Conservation (phyloP, 352 stramenopile species). For the Pythium insidiosum region DNA sequence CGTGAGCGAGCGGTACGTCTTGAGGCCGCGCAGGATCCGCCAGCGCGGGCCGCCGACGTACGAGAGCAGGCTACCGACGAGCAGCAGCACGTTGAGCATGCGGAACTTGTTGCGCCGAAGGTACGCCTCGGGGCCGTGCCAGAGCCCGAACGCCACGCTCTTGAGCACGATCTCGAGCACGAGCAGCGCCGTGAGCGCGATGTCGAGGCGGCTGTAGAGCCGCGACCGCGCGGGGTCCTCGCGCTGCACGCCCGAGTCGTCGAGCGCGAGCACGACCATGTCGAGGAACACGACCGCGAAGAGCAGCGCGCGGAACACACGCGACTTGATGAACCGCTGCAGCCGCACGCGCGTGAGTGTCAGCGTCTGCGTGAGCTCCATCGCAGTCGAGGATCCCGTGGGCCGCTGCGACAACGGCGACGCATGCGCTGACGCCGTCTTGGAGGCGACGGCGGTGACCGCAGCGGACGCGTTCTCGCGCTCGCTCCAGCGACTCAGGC, state of each 20-base stretch:
- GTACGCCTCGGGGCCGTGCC: constrained; percentile 32
- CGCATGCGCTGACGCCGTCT: not conserved
- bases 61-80: constrained; percentile 43
- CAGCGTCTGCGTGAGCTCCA: constrained; percentile 2
- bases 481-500: not conserved
- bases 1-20: constrained; percentile 55
- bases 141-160: constrained; percentile 39
- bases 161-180: constrained; percentile 54
- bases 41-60: constrained; percentile 21
- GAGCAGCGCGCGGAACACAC: constrained; percentile 32
- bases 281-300: constrained; percentile 41
- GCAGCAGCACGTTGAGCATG: constrained; percentile 38
- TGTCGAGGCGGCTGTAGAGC: constrained; percentile 27
- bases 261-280: constrained; percentile 44
- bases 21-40: constrained; percentile 56
- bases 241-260: constrained; percentile 29
- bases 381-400: constrained; percentile 5
- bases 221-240: constrained; percentile 3
- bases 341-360: constrained; percentile 19
- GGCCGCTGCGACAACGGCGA: not conserved
- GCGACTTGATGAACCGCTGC: constrained; percentile 28
- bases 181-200: constrained; percentile 52
- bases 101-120: constrained; percentile 34
- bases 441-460: not conserved
- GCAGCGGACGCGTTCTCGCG: not conserved